Evolutionary conservation across 805 yeast genomes (phyloP).

Genomic region (Nakazawaea siamensis): DNA sequence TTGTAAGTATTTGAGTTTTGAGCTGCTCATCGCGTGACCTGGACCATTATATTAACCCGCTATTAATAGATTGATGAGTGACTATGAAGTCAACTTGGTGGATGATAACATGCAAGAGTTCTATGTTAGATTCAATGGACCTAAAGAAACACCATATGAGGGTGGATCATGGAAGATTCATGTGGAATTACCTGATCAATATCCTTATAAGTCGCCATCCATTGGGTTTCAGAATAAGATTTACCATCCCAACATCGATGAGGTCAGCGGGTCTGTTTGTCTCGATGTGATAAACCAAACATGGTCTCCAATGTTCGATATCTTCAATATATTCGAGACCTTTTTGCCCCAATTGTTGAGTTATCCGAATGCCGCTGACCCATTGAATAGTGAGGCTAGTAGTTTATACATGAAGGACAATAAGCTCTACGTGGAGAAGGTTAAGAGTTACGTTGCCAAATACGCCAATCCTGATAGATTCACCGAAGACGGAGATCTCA

Average conservation of each 20-base stretch:
- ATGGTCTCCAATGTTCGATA: slow-evolving; percentile 97
- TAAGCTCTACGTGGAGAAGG: slow-evolving; percentile 56
- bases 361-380: slow-evolving; percentile 93
- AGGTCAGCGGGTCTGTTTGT: slow-evolving; percentile 84
- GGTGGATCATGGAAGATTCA: slow-evolving; percentile 87
- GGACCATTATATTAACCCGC: too few relatives aligned
- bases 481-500: slow-evolving; percentile 17
- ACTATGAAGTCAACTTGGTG: slow-evolving; percentile 76
- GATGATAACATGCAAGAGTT: slow-evolving; percentile 86
- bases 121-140: slow-evolving; percentile 79
- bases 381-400: slow-evolving; percentile 86
- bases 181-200: slow-evolving; percentile 91
- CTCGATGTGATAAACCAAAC: slow-evolving; percentile 95
- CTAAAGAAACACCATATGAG: slow-evolving; percentile 79
- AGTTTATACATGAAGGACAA: slow-evolving; percentile 66
- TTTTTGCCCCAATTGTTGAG: slow-evolving; percentile 86
- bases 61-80: slow-evolving; percentile 66
- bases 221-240: slow-evolving; percentile 89
- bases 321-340: slow-evolving; percentile 83
- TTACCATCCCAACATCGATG: slow-evolving; percentile 94
- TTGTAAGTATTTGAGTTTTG: slow-evolving; percentile 36
- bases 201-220: slow-evolving; percentile 93
- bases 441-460: slow-evolving; percentile 62
- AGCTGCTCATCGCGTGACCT: too few relatives aligned
- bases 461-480: slow-evolving; percentile 44